Evolutionary conservation across 2,329 filamentous ascomycete genomes (phyloP).

Genomic region (Colletotrichum costaricense): DNA sequence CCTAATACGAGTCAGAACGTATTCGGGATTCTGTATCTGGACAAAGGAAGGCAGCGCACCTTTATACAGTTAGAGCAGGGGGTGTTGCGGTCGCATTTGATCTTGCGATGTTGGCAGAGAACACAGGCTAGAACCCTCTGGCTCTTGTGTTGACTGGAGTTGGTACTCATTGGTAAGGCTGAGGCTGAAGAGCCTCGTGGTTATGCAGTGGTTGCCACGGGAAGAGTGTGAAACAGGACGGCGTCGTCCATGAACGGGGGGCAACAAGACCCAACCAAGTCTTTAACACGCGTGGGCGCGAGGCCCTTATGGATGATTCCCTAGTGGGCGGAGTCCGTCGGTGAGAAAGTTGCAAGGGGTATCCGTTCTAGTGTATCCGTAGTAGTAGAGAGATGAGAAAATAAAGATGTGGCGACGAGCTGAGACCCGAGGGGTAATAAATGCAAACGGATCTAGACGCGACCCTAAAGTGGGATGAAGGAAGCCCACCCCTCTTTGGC

Average conservation of each 20-base stretch:
- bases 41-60: constrained; percentile 49
- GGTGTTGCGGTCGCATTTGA: constrained; percentile 70
- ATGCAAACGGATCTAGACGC: constrained; percentile 19
- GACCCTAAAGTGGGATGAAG: constrained; percentile 20
- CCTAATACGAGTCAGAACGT: constrained; percentile 49
- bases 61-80: constrained; percentile 71
- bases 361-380: not conserved
- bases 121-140: constrained; percentile 64
- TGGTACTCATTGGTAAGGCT: constrained; percentile 29
- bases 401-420: not conserved
- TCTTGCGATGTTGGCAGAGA: constrained; percentile 71
- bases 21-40: not conserved
- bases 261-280: constrained; percentile 7
- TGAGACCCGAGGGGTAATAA: constrained; percentile 16
- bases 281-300: constrained; percentile 26
- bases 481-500: not conserved
- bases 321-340: constrained; percentile 8
- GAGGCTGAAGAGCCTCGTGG: constrained; percentile 21
- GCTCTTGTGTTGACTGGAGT: constrained; percentile 46
- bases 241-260: constrained; percentile 29
- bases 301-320: constrained; percentile 32
- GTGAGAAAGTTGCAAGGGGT: constrained; percentile 4
- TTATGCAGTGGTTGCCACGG: constrained; percentile 15
- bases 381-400: not conserved
- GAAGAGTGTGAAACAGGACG: constrained; percentile 5